phyloP scores from a whole-genome alignment of 2,329 filamentous ascomycete genomes.

The Onygena corvina region DNA sequence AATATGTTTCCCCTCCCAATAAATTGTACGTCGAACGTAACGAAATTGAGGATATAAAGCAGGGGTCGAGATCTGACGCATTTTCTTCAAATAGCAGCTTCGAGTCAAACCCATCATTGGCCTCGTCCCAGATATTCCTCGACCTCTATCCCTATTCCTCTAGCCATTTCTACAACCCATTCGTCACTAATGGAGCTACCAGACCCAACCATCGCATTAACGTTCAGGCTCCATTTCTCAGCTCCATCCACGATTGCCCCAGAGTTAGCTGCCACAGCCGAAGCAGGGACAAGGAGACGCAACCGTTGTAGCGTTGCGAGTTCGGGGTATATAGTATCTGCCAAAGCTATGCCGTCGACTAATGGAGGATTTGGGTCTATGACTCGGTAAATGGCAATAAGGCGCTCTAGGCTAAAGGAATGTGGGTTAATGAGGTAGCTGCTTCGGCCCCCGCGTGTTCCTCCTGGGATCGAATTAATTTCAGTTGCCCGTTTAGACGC shows the following conservation, averaged over 20 bases:
- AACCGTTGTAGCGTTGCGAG: slow-evolving; percentile 37
- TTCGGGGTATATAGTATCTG: slow-evolving; percentile 36
- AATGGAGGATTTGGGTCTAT: slow-evolving; percentile 34
- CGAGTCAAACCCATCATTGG: background rate
- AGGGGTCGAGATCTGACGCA: too few relatives aligned
- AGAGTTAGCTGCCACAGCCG: slow-evolving; percentile 24
- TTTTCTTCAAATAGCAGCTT: too few relatives aligned
- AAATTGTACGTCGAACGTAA: too few relatives aligned
- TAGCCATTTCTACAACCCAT: slow-evolving; percentile 36
- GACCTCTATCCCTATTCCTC: slow-evolving; percentile 35
- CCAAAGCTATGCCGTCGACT: slow-evolving; percentile 21
- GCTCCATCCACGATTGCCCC: slow-evolving; percentile 28
- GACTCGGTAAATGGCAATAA: slow-evolving; percentile 38
- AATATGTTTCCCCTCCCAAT: too few relatives aligned
- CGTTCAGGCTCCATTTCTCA: slow-evolving; percentile 40
- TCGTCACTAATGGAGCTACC: slow-evolving; percentile 22
- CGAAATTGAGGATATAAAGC: too few relatives aligned
- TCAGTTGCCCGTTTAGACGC: slow-evolving; percentile 27
- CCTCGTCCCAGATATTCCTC: slow-evolving; percentile 27
- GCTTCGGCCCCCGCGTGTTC: slow-evolving; percentile 19
- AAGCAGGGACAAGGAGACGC: slow-evolving; percentile 35
- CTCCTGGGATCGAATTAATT: slow-evolving; percentile 27
- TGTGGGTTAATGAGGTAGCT: slow-evolving; percentile 32
- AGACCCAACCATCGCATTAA: slow-evolving; percentile 21
- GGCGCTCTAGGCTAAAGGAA: slow-evolving; percentile 36